Base-by-base conservation (phyloP, 257 asterid species). In the Parsonsia alboflavescens region DNA sequence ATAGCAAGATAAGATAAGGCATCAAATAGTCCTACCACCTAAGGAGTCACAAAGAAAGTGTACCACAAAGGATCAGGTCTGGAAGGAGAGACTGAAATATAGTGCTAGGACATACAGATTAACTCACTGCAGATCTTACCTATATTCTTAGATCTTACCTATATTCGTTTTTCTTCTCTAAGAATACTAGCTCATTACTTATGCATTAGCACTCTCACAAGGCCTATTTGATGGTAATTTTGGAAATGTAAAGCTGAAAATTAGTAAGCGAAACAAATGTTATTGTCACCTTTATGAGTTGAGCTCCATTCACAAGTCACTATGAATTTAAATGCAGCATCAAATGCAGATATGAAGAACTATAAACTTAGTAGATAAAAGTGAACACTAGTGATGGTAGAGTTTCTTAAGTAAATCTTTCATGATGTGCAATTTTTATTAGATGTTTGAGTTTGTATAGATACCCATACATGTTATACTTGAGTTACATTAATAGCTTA, bases 351-450 rank as follows among this genome's bases (percentile, higher is more conserved):
- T 44, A 59, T n/a, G 68, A 12, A 53, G 53, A 62, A 44, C 28
- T 12, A 58, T 58, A 73, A 42, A 41, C 58, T 24, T 4, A 7
- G n/a, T 16, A 26, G 17, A 56, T 28, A 2, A 39, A 72, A 16
- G 24, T 72, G 49, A 39, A 36, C n/a, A 56, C 26, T 72, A 36
- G 68, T 0, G 19, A 22, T 24, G 58, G 24, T 26, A 19, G 39
- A 42, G 22, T 42, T 61, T 53, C 24, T n/a, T 17, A 73, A 71
- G n/a, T 36, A 73, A 73, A 72, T 42, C 33, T 39, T 72, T 24
- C 24, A 41, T 39, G 39, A 57, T 11, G 26, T 73, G 59, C n/a
- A 54, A 30, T 45, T 73, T 11, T 12, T n/a, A 58, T 26, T 17
- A 45, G 6, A n/a, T n/a, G 46, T 17, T 6, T 10, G 48, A 54